A percentile compares a stretch with the other conserved stretches of the same genome.
phyloP scores from a whole-genome alignment of 257 asterid species.

The Solanum habrochaites region DNA sequence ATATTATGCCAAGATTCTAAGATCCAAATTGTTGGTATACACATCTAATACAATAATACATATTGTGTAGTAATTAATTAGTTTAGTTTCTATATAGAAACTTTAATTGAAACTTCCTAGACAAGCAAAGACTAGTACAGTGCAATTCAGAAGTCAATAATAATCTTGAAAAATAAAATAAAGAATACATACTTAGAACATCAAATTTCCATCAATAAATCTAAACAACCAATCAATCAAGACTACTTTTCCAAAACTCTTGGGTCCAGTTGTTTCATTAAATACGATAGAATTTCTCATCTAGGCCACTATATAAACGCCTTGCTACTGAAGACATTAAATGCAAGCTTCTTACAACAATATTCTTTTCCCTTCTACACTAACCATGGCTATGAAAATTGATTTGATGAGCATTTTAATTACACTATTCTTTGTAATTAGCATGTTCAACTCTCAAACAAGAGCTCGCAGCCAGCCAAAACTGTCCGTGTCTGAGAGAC shows the following conservation, averaged over 20 bases:
- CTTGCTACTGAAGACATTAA: not conserved
- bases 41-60: not conserved
- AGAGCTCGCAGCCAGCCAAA: not conserved
- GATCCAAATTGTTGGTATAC: not conserved
- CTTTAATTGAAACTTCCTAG: not conserved
- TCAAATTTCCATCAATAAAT: not conserved
- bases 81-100: not conserved
- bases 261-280: not conserved
- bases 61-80: not conserved
- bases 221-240: not conserved
- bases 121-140: not conserved
- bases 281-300: not conserved
- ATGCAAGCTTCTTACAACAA: not conserved
- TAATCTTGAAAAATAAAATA: not conserved
- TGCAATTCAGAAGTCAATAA: not conserved
- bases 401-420: not conserved
- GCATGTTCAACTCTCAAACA: not conserved
- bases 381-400: not conserved
- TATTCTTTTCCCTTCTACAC: not conserved
- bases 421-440: not conserved
- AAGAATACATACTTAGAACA: not conserved
- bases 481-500: not conserved
- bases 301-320: not conserved
- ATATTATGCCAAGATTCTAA: not conserved
- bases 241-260: not conserved